phyloP scores from a whole-genome alignment of 805 yeast species.

The Candida patagonica region DNA sequence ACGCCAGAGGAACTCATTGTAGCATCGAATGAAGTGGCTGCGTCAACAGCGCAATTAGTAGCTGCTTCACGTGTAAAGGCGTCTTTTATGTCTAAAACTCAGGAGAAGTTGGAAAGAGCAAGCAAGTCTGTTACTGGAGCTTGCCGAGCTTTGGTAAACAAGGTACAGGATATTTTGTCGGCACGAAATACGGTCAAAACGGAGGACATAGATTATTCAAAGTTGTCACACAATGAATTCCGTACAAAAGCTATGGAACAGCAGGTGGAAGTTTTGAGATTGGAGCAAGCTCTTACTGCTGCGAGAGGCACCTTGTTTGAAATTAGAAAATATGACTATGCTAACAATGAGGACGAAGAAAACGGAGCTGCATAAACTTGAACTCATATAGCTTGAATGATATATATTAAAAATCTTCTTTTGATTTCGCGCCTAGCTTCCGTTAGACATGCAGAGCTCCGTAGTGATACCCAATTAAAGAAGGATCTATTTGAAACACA shows the following conservation, averaged over 20 bases:
- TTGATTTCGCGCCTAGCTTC: not conserved
- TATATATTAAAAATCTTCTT: not conserved
- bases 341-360: constrained; percentile 46
- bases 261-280: constrained; percentile 78
- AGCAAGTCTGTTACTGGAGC: constrained; percentile 65
- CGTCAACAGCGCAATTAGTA: constrained; percentile 85
- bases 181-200: constrained; percentile 29
- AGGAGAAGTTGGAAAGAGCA: constrained; percentile 60
- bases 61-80: constrained; percentile 88
- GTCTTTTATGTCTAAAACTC: constrained; percentile 63
- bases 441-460: no score
- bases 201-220: constrained; percentile 53
- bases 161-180: constrained; percentile 54
- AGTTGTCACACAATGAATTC: constrained; percentile 66
- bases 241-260: constrained; percentile 87
- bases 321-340: constrained; percentile 70
- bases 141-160: constrained; percentile 59
- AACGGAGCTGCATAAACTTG: not conserved
- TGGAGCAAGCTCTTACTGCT: constrained; percentile 59
- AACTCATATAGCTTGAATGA: not conserved
- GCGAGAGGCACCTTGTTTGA: constrained; percentile 81
- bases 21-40: constrained; percentile 85
- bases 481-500: no score
- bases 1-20: constrained; percentile 78
- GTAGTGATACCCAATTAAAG: no score